phyloP scores from a whole-genome alignment of 345 rosid genomes.

The Ailanthus altissimus region DNA sequence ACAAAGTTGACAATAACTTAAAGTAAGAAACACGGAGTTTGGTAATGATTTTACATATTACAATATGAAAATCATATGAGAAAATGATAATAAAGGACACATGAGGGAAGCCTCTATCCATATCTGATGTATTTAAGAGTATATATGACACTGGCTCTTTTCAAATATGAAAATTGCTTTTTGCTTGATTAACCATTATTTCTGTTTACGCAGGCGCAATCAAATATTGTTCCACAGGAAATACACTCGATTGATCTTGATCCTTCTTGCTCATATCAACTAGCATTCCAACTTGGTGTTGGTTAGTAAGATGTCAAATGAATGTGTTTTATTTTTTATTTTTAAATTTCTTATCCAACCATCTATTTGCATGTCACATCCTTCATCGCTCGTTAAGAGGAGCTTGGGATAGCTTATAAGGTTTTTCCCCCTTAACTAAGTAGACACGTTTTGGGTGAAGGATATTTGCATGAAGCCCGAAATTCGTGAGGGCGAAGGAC shows the following conservation, averaged over 20 bases:
- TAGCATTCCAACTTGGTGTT: conserved; percentile 93
- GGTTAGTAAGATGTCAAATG: conserved; percentile 71
- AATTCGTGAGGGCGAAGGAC: too few relatives aligned
- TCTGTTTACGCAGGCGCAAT: conserved; percentile 68
- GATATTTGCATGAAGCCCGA: too few relatives aligned
- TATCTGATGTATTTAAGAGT: not conserved
- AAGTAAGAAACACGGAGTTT: not conserved
- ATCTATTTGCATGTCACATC: too few relatives aligned
- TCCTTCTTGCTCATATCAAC: conserved; percentile 75
- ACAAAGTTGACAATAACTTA: not conserved
- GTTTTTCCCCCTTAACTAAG: too few relatives aligned
- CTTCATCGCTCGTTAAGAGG: too few relatives aligned
- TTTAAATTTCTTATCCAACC: too few relatives aligned
- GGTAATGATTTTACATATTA: not conserved
- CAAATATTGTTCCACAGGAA: conserved; percentile 72
- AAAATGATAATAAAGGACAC: not conserved
- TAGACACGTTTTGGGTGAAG: too few relatives aligned
- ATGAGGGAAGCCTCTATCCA: not conserved
- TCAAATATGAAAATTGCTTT: not conserved
- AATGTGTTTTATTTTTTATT: conserved; percentile 2
- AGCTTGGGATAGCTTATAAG: too few relatives aligned
- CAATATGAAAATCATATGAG: not conserved
- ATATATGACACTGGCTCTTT: not conserved
- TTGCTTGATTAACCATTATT: not conserved
- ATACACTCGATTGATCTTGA: conserved; percentile 79